A percentile compares a stretch with the other conserved stretches of the same genome.
Evolutionary conservation across 345 rosid genomes (phyloP).

Genomic region (Isatis tinctoria): DNA sequence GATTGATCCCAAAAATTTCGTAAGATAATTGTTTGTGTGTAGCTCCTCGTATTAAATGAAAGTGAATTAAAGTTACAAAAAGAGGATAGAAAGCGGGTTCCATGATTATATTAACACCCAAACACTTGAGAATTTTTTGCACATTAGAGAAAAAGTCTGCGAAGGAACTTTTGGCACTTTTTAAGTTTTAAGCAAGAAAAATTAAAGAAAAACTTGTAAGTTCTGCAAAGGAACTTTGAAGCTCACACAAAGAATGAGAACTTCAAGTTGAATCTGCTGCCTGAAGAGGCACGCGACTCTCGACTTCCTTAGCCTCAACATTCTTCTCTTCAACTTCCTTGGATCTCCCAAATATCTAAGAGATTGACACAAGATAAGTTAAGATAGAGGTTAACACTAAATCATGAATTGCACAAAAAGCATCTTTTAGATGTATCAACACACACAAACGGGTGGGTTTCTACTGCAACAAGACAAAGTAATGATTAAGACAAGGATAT

Average conservation of each 20-base stretch:
- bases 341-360: slow-evolving; percentile 60
- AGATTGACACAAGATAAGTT: neutral
- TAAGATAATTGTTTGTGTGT: neutral
- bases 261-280: slow-evolving; percentile 2
- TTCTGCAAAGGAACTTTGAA: neutral
- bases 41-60: neutral
- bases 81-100: neutral
- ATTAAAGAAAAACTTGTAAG: neutral
- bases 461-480: neutral
- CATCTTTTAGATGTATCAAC: neutral
- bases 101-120: slow-evolving; percentile 6
- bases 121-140: neutral
- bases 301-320: slow-evolving; percentile 47
- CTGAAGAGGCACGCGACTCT: slow-evolving; percentile 51
- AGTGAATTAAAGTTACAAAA: neutral
- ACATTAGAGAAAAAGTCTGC: neutral
- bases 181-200: neutral
- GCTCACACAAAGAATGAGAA: neutral
- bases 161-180: neutral
- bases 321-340: slow-evolving; percentile 52
- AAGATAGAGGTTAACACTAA: neutral
- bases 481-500: neutral
- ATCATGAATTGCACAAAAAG: neutral
- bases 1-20: no score
- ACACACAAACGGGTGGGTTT: neutral